These are phyloP conservation scores for Adansonia gregorii DNA, from an alignment of 441 rosid species.

Conservation along the genomic window DNA sequence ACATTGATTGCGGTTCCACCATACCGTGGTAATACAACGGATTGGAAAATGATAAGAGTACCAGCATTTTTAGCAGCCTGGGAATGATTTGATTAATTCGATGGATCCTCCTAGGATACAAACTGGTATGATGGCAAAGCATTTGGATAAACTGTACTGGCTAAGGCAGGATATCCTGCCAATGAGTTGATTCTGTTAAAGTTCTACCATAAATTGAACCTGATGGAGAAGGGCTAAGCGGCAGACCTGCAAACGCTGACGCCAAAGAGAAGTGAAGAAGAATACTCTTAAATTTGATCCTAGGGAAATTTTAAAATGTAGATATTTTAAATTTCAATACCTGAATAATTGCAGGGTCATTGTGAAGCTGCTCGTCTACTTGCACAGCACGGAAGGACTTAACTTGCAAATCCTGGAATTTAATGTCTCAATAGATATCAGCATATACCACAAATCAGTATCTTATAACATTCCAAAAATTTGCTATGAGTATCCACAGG, in stretches of 20 bases:
- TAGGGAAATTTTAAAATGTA: background rate
- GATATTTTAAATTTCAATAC: conserved; percentile 32
- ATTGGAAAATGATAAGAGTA: conserved; percentile 33
- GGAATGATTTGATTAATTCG: conserved; percentile 32
- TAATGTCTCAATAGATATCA: conserved; percentile 4
- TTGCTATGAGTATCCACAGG: background rate
- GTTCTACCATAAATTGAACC: conserved; percentile 36
- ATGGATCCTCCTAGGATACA: conserved; percentile 29
- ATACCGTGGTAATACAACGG: conserved; percentile 46
- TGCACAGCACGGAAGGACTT: conserved; percentile 46
- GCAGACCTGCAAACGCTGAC: conserved; percentile 37
- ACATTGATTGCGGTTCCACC: conserved; percentile 30
- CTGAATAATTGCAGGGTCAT: conserved; percentile 51
- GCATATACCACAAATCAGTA: background rate
- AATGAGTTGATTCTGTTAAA: conserved; percentile 36
- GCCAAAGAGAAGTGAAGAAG: conserved; percentile 26
- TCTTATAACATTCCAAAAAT: background rate
- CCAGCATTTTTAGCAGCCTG: conserved; percentile 35
- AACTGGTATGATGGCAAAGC: conserved; percentile 37
- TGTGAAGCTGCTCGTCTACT: conserved; percentile 38
- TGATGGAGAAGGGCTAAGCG: conserved; percentile 34
- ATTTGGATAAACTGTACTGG: conserved; percentile 34
- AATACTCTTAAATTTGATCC: background rate
- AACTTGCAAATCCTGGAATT: conserved; percentile 61
- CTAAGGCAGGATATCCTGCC: conserved; percentile 50